Evolutionary conservation across 257 asterid genomes (phyloP).

Genomic region (Verbena officinalis): DNA sequence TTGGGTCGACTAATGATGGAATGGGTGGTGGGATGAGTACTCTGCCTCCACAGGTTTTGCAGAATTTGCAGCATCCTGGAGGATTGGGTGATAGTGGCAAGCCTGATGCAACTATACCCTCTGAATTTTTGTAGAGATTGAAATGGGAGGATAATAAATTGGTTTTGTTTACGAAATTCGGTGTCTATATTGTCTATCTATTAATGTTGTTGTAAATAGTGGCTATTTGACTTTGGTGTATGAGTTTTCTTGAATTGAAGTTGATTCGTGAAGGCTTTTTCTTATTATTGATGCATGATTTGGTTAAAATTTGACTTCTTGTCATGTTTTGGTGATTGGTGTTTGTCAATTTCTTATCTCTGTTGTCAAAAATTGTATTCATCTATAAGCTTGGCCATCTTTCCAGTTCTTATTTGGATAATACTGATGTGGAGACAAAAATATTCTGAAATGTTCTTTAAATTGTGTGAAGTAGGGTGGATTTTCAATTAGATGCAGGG

Average conservation of each 20-base stretch:
- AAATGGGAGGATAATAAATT: constrained; percentile 20
- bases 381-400: neutral
- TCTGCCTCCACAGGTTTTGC: constrained; percentile 77
- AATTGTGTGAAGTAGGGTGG: neutral
- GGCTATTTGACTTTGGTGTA: constrained; percentile 20
- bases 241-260: constrained; percentile 21
- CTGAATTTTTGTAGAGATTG: constrained; percentile 66
- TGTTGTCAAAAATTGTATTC: neutral
- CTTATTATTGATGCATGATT: constrained; percentile 1
- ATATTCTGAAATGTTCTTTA: neutral
- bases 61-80: constrained; percentile 74
- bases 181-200: constrained; percentile 26
- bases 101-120: constrained; percentile 69
- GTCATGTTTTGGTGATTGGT: neutral
- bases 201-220: constrained; percentile 30
- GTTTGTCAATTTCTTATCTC: too few relatives aligned
- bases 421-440: neutral
- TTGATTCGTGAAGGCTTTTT: constrained; percentile 3
- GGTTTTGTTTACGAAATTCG: neutral
- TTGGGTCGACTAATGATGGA: constrained; percentile 75
- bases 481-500: too few relatives aligned
- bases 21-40: constrained; percentile 62
- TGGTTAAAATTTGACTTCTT: neutral
- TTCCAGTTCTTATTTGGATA: neutral
- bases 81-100: constrained; percentile 68